Percentiles rank a stretch among this genome's conserved stretches.
These are phyloP conservation scores for Eucalyptus globulus DNA, from an alignment of 345 rosid species.

Conservation along the genomic window DNA sequence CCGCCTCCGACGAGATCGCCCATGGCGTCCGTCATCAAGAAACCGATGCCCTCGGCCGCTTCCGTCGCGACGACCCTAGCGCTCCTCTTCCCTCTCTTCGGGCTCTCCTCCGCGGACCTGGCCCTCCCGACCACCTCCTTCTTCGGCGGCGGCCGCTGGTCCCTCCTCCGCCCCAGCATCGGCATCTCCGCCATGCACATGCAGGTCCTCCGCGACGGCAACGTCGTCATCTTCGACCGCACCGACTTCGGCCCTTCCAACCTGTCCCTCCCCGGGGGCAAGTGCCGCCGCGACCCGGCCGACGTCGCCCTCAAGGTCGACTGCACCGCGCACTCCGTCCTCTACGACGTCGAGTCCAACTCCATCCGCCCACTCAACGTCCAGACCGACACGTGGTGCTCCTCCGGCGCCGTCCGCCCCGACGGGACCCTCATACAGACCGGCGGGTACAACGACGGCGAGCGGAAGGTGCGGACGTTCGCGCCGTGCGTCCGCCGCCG, in stretches of 20 bases:
- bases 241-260: conserved; percentile 70
- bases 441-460: conserved; percentile 63
- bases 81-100: background rate
- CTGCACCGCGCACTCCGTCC: conserved; percentile 69
- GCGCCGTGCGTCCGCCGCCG: conserved; percentile 22
- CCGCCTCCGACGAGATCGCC: background rate
- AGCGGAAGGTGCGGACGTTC: conserved; percentile 37
- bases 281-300: conserved; percentile 25
- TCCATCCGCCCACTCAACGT: conserved; percentile 48
- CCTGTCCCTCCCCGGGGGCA: conserved; percentile 36
- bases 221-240: conserved; percentile 72
- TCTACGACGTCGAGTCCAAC: conserved; percentile 52
- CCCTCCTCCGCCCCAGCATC: conserved; percentile 31
- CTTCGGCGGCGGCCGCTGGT: conserved; percentile 31
- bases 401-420: conserved; percentile 62
- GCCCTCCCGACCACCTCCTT: background rate
- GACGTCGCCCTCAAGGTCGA: conserved; percentile 23
- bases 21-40: background rate
- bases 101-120: background rate
- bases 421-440: conserved; percentile 65
- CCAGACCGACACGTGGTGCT: conserved; percentile 74
- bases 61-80: background rate
- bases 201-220: conserved; percentile 56
- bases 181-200: conserved; percentile 94
- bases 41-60: background rate